phyloP scores from a whole-genome alignment of 108 stramenopile genomes.

The Licmophora abbreviata region DNA sequence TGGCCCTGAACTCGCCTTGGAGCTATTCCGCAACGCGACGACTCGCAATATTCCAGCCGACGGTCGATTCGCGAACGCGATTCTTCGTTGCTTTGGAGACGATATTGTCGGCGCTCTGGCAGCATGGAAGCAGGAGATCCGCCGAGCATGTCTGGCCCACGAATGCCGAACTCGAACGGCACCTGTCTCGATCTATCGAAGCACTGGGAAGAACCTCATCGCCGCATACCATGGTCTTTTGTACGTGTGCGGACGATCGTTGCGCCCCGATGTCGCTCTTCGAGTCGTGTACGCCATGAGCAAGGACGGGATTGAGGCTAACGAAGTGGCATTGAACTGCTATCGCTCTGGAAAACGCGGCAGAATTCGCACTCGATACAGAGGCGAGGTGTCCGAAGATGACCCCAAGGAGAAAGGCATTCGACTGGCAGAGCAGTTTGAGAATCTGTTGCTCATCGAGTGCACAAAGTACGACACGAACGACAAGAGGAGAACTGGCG shows the following conservation, averaged over 20 bases:
- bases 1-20: constrained; percentile 4
- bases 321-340: constrained; percentile 44
- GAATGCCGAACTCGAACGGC: constrained; percentile 10
- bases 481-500: constrained; percentile 49
- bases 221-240: constrained; percentile 80
- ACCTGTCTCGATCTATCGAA: constrained; percentile 13
- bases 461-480: constrained; percentile 61
- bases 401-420: not conserved
- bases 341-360: constrained; percentile 53
- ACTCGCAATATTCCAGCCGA: constrained; percentile 32
- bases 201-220: constrained; percentile 32
- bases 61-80: constrained; percentile 73
- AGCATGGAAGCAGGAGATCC: constrained; percentile 58
- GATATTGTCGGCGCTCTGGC: constrained; percentile 52
- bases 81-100: constrained; percentile 68
- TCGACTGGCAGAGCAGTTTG: constrained; percentile 41
- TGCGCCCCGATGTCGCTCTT: constrained; percentile 62
- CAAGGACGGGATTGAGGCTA: constrained; percentile 57
- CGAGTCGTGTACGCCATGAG: constrained; percentile 68
- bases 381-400: not conserved
- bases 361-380: too few relatives aligned
- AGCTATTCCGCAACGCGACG: constrained; percentile 28
- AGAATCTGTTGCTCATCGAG: constrained; percentile 58
- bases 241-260: constrained; percentile 64
- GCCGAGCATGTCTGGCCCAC: constrained; percentile 33